These are phyloP conservation scores for Spizellomyces sp. DNA, from an alignment of 192 early-diverging fungal genomes.

Conservation along the genomic window DNA sequence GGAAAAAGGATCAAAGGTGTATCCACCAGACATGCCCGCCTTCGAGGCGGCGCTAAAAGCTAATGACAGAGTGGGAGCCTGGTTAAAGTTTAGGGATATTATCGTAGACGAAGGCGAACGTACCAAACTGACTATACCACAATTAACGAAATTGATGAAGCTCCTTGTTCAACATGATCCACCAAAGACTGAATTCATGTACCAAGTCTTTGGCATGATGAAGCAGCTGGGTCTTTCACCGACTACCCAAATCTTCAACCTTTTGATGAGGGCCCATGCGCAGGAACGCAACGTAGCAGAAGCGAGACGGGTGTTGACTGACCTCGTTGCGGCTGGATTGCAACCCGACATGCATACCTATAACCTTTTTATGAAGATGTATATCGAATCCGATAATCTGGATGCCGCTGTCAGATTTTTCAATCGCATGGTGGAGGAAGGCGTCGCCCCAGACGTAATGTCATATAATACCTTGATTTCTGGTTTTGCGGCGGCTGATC, in stretches of 20 bases:
- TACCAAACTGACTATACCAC: slow-evolving; percentile 12
- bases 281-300: slow-evolving; percentile 26
- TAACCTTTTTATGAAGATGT: slow-evolving; percentile 39
- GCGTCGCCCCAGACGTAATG: slow-evolving; percentile 36
- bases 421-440: slow-evolving; percentile 42
- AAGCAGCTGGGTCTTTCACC: slow-evolving; percentile 21
- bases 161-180: slow-evolving; percentile 23
- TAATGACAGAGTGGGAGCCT: slow-evolving; percentile 24
- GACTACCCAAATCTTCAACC: slow-evolving; percentile 28
- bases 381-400: slow-evolving; percentile 21
- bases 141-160: slow-evolving; percentile 22
- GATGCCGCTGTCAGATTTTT: slow-evolving; percentile 36
- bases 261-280: slow-evolving; percentile 29
- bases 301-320: slow-evolving; percentile 10
- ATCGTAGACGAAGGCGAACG: slow-evolving; percentile 26
- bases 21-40: slow-evolving; percentile 30
- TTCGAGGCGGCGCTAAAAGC: slow-evolving; percentile 29
- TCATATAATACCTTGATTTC: slow-evolving; percentile 36
- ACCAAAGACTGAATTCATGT: slow-evolving; percentile 30
- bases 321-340: slow-evolving; percentile 10
- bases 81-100: slow-evolving; percentile 41
- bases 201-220: slow-evolving; percentile 19
- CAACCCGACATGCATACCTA: slow-evolving; percentile 39
- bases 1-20: not conserved
- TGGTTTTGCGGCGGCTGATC: slow-evolving; percentile 17